Conservation (phyloP, 495 filamentous ascomycete species). For the Daldinia childiae region DNA sequence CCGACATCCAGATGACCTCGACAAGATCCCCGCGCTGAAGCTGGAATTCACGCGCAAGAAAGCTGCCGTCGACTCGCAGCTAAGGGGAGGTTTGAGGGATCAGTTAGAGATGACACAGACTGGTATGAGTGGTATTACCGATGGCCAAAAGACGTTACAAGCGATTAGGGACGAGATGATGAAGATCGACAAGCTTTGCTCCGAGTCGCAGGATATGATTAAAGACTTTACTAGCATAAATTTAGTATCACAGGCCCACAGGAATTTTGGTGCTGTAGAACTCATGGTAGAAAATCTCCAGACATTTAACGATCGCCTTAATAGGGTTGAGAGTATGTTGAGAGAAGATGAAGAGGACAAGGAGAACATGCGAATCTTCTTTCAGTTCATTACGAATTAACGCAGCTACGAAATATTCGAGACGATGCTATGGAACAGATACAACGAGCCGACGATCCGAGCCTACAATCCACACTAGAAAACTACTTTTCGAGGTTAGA, state of each 20-base stretch:
- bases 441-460: slow-evolving; percentile 73
- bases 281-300: slow-evolving; percentile 90
- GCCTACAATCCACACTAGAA: slow-evolving; percentile 79
- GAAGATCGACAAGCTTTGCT: slow-evolving; percentile 97
- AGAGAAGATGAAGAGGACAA: slow-evolving; percentile 80
- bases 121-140: slow-evolving; percentile 84
- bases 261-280: slow-evolving; percentile 91
- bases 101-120: slow-evolving; percentile 92
- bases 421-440: slow-evolving; percentile 98
- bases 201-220: slow-evolving; percentile 95
- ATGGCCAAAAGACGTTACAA: slow-evolving; percentile 87
- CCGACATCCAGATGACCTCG: slow-evolving; percentile 83
- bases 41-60: slow-evolving; percentile 97
- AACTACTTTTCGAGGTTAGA: slow-evolving; percentile 92
- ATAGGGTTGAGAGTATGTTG: slow-evolving; percentile 77
- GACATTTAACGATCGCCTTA: slow-evolving; percentile 79
- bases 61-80: slow-evolving; percentile 83
- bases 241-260: slow-evolving; percentile 87
- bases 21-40: slow-evolving; percentile 91
- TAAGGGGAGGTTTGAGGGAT: slow-evolving; percentile 84
- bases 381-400: slow-evolving; percentile 87
- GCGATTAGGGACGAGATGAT: slow-evolving; percentile 97
- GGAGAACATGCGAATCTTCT: slow-evolving; percentile 92
- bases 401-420: slow-evolving; percentile 87
- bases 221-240: slow-evolving; percentile 97